Conservation (phyloP, 148 eudicot genomes). For the Drosera capensis region DNA sequence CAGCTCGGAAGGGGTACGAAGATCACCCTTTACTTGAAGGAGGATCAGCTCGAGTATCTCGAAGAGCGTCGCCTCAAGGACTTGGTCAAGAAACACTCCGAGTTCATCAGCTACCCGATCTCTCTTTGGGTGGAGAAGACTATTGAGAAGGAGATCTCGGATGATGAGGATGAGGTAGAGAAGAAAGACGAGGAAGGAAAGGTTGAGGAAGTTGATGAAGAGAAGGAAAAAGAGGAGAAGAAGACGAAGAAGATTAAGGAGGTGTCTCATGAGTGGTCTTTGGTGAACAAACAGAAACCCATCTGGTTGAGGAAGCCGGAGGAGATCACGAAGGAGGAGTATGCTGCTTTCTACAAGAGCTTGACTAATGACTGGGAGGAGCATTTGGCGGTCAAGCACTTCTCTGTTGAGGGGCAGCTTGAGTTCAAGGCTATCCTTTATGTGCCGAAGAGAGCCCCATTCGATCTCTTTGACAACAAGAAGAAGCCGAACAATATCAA, state of each 20-base stretch:
- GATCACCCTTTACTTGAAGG: constrained; percentile 35
- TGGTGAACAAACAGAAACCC: constrained; percentile 61
- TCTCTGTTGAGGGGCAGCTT: constrained; percentile 78
- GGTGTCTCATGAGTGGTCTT: constrained; percentile 58
- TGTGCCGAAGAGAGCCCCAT: constrained; percentile 82
- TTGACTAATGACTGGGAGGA: constrained; percentile 69
- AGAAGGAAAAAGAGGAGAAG: constrained; percentile 66
- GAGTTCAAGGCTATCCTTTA: constrained; percentile 80
- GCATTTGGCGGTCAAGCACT: constrained; percentile 82
- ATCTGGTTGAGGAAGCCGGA: constrained; percentile 95
- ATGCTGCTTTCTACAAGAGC: constrained; percentile 66
- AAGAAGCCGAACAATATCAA: constrained; percentile 87
- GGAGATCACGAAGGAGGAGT: constrained; percentile 66
- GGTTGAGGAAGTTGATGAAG: constrained; percentile 78
- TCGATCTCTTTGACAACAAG: constrained; percentile 67
- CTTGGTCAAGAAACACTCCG: constrained; percentile 53
- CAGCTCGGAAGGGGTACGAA: constrained; percentile 64
- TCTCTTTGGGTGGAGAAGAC: constrained; percentile 79
- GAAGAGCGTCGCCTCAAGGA: background rate
- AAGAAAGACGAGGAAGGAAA: constrained; percentile 71
- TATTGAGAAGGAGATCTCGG: constrained; percentile 72
- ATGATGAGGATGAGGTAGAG: constrained; percentile 25
- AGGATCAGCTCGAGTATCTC: background rate
- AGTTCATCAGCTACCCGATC: constrained; percentile 74
- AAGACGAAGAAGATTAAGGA: constrained; percentile 84